Base-by-base conservation (phyloP, 352 stramenopile species). In the Phytophthora pluvialis region DNA sequence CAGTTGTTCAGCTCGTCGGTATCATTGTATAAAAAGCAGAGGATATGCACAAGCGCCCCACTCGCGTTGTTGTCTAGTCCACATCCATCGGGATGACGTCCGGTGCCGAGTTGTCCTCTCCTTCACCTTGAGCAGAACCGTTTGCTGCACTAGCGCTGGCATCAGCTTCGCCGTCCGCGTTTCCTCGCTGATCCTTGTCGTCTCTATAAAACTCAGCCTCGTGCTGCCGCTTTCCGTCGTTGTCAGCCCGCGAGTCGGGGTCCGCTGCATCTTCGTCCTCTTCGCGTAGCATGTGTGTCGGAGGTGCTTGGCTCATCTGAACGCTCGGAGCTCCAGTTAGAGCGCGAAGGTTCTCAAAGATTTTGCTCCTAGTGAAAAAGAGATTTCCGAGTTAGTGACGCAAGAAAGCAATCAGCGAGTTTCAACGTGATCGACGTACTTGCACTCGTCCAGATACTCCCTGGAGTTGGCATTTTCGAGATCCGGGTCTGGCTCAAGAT, bases 381-480 rank as follows among this genome's bases (percentile, higher is more conserved):
- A 43, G 33, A 54, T 18, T 45, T 1, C 51, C 5, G 16, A 26
- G 2, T 65, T 31, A 60, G 31, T 46, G 29, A 25, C 16, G 47
- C 29, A 50, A 46, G 53, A 21, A 18, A 45, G 50, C 7, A 9
- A 13, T 11, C 8, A 42, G n/a, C 18, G 28, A 11, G 10, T 47
- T 26, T 16, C 4, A 31, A 16, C 18, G 40, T 7, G 2, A 4
- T 45, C 15, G 2, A 81, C 80, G 54, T 81, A 93, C 86, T 91
- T 96, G 73, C 88, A 90, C 50, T 95, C 81, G 32, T 96, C 85
- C 39, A 95, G 64, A 50, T 96, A 96, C 51, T 93, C 87, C 44
- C 70, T 81, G n/a, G 85, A 89, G 63, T 96, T 96, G 40, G 67
- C 73, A 57, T 96, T 95, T 44, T 94, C 83, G 21, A 93, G 64